Evolutionary conservation across 75 land plant species (phyloP).

Genomic region (Pseudotsuga menziesii): DNA sequence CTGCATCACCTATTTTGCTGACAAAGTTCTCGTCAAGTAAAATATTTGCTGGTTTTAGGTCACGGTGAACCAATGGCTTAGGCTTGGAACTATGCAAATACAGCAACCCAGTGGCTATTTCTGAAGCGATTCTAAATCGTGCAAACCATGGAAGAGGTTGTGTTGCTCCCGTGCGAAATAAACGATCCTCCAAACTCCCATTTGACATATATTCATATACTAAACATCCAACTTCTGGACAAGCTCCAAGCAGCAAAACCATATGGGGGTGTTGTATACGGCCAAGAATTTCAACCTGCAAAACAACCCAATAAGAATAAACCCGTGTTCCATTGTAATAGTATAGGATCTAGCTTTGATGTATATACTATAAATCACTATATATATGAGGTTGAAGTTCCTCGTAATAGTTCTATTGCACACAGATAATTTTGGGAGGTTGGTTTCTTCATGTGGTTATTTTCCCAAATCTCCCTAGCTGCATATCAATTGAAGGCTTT

Average conservation of each 20-base stretch:
- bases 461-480: background rate
- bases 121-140: conserved; percentile 54
- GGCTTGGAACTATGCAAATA: conserved; percentile 72
- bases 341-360: background rate
- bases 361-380: background rate
- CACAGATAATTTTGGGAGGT: background rate
- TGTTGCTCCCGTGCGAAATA: conserved; percentile 25
- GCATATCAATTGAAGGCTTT: background rate
- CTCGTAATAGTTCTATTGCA: background rate
- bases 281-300: conserved; percentile 21
- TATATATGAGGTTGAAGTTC: background rate
- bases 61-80: conserved; percentile 72
- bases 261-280: conserved; percentile 21
- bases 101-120: conserved; percentile 59
- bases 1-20: conserved; percentile 83
- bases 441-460: background rate
- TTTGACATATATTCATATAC: conserved; percentile 27
- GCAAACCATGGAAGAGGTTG: conserved; percentile 62
- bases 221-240: conserved; percentile 18
- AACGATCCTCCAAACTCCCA: conserved; percentile 39
- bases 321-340: background rate
- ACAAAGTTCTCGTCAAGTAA: conserved; percentile 60
- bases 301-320: background rate
- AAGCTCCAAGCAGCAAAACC: conserved; percentile 19
- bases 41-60: conserved; percentile 87